phyloP scores from a whole-genome alignment of 2,329 filamentous ascomycete genomes.

The Pseudogymnoascus sp. region DNA sequence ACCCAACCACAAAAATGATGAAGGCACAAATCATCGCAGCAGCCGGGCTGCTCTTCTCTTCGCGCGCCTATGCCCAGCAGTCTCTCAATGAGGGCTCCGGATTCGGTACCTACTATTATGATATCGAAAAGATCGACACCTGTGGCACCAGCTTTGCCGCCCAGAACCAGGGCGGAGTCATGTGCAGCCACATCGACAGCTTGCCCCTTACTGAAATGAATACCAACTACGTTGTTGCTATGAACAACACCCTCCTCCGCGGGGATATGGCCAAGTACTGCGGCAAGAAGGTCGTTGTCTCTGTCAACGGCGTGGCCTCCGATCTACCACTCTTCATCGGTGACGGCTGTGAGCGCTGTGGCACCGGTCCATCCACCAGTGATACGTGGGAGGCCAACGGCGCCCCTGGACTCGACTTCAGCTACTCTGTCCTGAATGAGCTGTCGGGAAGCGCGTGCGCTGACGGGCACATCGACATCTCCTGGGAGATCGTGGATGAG shows the following conservation, averaged over 20 bases:
- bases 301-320: neutral
- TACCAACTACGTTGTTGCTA: neutral
- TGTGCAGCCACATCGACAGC: neutral
- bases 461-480: neutral
- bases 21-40: slow-evolving; percentile 2
- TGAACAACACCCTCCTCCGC: neutral
- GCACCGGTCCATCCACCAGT: neutral
- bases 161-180: neutral
- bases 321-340: neutral
- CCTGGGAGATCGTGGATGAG: neutral
- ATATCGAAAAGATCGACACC: neutral
- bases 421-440: neutral
- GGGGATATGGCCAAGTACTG: neutral
- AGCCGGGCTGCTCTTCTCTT: neutral
- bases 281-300: neutral
- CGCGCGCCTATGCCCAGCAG: neutral
- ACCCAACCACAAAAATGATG: neutral
- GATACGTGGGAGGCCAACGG: neutral
- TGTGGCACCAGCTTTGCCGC: neutral
- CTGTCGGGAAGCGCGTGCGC: neutral
- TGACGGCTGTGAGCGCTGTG: neutral
- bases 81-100: neutral
- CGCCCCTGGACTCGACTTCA: neutral
- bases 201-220: neutral
- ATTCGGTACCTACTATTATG: neutral